phyloP scores from a whole-genome alignment of 2,329 filamentous ascomycete genomes.

The Monosporascus sp. region DNA sequence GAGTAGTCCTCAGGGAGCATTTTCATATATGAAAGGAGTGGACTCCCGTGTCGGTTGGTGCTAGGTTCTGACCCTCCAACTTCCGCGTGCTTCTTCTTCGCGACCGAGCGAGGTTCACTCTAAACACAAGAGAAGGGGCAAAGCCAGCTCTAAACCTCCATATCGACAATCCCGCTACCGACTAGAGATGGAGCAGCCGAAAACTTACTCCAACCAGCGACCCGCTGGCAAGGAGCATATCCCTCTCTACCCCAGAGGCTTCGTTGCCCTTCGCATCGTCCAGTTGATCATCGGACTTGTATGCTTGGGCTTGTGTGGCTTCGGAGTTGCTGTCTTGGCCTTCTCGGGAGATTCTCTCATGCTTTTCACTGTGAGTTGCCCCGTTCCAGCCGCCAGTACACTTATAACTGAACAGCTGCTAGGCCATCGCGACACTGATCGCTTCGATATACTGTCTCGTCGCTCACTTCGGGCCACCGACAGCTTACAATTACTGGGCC shows the following conservation, averaged over 20 bases:
- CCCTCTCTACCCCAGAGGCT: constrained; percentile 39
- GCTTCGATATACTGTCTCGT: constrained; percentile 42
- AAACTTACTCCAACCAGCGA: constrained; percentile 26
- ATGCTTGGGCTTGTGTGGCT: constrained; percentile 43
- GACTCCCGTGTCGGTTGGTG: no score
- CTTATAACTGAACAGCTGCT: constrained; percentile 7
- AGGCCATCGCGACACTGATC: constrained; percentile 40
- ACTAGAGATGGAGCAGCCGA: constrained; percentile 9
- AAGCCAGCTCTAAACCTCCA: no score
- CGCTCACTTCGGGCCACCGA: constrained; percentile 34
- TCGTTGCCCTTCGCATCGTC: constrained; percentile 38
- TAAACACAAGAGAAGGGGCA: no score
- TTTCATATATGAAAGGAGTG: no score
- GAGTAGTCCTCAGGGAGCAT: no score
- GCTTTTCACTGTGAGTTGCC: constrained; percentile 36
- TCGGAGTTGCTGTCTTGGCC: constrained; percentile 31
- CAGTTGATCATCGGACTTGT: constrained; percentile 42
- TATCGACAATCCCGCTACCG: no score
- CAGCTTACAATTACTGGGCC: constrained; percentile 49
- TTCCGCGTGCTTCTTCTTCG: no score
- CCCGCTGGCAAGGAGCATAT: constrained; percentile 39
- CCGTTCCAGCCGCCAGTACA: constrained; percentile 5
- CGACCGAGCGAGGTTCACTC: no score
- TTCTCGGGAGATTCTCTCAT: constrained; percentile 20
- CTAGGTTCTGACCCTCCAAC: no score